Base-by-base conservation (phyloP, 2,329 filamentous ascomycete species). In the Colletotrichum magnum region DNA sequence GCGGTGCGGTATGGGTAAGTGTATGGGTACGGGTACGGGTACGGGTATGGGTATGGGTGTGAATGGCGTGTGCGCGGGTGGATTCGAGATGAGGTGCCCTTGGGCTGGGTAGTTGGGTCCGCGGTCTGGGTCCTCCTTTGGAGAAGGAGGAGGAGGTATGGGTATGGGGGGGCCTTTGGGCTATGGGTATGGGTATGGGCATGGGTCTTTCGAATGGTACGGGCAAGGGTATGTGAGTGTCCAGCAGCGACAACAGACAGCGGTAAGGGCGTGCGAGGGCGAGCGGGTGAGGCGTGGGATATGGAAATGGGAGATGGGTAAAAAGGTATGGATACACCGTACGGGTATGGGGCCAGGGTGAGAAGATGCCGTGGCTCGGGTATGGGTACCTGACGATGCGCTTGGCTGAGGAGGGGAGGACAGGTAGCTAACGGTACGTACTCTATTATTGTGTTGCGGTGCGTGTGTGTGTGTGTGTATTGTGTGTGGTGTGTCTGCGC, bases 361-460 rank as follows among this genome's bases (percentile, higher is more conserved):
- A 57, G 24, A 18, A 18, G 51, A 50, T 41, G 43, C n/a, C 39
- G 59, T 54, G 59, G 59, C 50, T 62, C 36, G 62, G 62, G 67
- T 64, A 51, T 59, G 39, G 56, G 57, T 61, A 69, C 62, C 67
- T 69, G 21, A 45, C 56, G 43, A 52, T 16, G 32, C 32, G 39
- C 62, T 67, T 36, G 18, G 62, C 43, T 16, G 10, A 26, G 66
- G 57, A 32, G 26, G n/a, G 50, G n/a, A 45, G 41, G 43, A 16
- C 63, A 60, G 24, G 67, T 69, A 69, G 43, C 45, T 18, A n/a
- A 36, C 13, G 50, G 67, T 67, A 69, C 67, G 67, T 69, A 69
- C 67, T 36, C 18, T 7, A 26, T 50, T 26, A 7, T 57, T 21
- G 53, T 6, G 41, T 2, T 43, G 13, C 13, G 15, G 41, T 15